phyloP scores from a whole-genome alignment of 129 eudicot species.

The Escallonia herrerae region DNA sequence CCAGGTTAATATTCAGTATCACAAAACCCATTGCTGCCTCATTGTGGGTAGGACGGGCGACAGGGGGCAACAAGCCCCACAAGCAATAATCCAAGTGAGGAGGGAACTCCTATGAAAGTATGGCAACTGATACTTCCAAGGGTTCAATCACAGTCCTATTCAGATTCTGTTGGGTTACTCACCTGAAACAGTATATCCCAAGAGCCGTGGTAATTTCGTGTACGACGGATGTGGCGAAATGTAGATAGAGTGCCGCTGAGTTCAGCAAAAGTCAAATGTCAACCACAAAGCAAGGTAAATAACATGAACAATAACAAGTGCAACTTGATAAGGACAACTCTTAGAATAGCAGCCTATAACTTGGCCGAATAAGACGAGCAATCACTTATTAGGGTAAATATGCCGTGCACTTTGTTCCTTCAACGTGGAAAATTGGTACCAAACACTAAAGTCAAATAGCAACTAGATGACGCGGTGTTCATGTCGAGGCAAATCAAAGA shows the following conservation, averaged over 20 bases:
- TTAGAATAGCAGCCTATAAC: too few species aligned
- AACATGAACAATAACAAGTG: too few species aligned
- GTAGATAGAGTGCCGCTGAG: slow-evolving; percentile 69
- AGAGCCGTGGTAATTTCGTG: slow-evolving; percentile 89
- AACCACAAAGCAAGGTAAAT: background rate
- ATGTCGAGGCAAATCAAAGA: background rate
- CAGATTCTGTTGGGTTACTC: slow-evolving; percentile 9
- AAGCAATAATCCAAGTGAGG: too few species aligned
- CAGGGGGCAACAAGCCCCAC: background rate
- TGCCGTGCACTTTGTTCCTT: too few species aligned
- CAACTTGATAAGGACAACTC: too few species aligned
- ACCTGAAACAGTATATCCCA: slow-evolving; percentile 96
- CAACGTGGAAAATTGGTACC: too few species aligned
- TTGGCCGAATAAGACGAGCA: too few species aligned
- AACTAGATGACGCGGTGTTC: too few species aligned
- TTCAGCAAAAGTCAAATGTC: slow-evolving; percentile 2
- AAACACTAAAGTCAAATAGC: too few species aligned
- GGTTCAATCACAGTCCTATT: background rate
- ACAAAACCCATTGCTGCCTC: background rate
- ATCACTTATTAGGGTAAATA: too few species aligned
- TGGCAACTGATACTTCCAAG: background rate
- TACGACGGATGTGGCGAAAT: slow-evolving; percentile 82
- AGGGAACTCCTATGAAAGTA: too few species aligned
- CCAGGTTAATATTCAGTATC: background rate
- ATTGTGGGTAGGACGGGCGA: background rate